phyloP scores from a whole-genome alignment of 257 asterid species.

The Paraleonurus japonicus region DNA sequence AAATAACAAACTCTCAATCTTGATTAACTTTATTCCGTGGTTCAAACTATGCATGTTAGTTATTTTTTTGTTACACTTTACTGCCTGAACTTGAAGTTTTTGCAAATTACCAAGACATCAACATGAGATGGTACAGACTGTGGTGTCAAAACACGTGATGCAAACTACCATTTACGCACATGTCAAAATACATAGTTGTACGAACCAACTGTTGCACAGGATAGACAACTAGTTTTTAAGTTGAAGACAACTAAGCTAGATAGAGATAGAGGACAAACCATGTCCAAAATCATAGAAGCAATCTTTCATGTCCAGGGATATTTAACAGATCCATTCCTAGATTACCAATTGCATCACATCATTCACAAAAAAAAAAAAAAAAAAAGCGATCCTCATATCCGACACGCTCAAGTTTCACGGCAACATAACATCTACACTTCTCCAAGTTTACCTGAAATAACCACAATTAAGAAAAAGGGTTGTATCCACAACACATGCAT shows the following conservation, averaged over 20 bases:
- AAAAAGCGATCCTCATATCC: neutral
- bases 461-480: neutral
- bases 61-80: neutral
- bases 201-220: neutral
- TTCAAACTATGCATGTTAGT: too few species aligned
- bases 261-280: neutral
- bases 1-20: too few species aligned
- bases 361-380: too few species aligned
- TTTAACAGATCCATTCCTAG: conserved; percentile 3
- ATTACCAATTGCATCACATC: neutral
- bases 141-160: neutral
- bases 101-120: neutral
- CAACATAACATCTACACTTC: neutral
- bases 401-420: neutral
- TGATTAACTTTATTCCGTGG: too few species aligned
- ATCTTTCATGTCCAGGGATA: conserved; percentile 1
- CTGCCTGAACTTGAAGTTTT: neutral
- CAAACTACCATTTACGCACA: neutral
- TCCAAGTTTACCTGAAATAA: conserved; percentile 42
- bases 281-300: neutral
- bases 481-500: neutral
- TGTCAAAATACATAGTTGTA: neutral
- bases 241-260: neutral
- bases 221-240: neutral
- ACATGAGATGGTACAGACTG: neutral